These are phyloP conservation scores for Puya raimondii DNA, from an alignment of 176 grass and related monocot species.

Conservation along the genomic window DNA sequence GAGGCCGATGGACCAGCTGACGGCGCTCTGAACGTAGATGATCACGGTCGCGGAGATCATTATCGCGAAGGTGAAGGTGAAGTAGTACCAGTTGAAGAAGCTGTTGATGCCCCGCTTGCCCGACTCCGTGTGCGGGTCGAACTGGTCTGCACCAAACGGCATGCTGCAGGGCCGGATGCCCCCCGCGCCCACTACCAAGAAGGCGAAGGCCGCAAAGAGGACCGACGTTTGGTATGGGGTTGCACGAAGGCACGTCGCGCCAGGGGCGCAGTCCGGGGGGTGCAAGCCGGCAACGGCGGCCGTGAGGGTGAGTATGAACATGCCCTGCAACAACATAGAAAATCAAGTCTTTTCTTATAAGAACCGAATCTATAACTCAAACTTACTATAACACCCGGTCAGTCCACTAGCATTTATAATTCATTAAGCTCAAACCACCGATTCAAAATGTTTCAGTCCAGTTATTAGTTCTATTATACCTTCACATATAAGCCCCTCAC, in stretches of 20 bases:
- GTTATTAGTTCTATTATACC: no score
- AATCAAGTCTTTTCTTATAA: not conserved
- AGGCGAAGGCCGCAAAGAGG: constrained; percentile 54
- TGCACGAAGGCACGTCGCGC: constrained; percentile 36
- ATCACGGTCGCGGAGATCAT: constrained; percentile 80
- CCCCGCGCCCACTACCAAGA: constrained; percentile 60
- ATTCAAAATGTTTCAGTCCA: no score
- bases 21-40: constrained; percentile 96
- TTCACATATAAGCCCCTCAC: no score
- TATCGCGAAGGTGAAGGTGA: constrained; percentile 85
- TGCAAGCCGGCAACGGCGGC: constrained; percentile 50
- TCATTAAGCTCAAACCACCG: no score
- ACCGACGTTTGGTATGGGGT: constrained; percentile 44
- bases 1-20: constrained; percentile 78
- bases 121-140: constrained; percentile 65
- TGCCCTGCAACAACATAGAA: constrained; percentile 37
- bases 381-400: not conserved
- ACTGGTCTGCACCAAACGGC: constrained; percentile 89
- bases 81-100: constrained; percentile 99
- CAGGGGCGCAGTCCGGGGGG: constrained; percentile 37
- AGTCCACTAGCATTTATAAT: not conserved
- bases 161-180: constrained; percentile 88
- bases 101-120: constrained; percentile 96
- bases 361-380: not conserved
- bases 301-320: constrained; percentile 74